phyloP scores from a whole-genome alignment of 1,139 yeast species.

The Geotrichum klebahnii region DNA sequence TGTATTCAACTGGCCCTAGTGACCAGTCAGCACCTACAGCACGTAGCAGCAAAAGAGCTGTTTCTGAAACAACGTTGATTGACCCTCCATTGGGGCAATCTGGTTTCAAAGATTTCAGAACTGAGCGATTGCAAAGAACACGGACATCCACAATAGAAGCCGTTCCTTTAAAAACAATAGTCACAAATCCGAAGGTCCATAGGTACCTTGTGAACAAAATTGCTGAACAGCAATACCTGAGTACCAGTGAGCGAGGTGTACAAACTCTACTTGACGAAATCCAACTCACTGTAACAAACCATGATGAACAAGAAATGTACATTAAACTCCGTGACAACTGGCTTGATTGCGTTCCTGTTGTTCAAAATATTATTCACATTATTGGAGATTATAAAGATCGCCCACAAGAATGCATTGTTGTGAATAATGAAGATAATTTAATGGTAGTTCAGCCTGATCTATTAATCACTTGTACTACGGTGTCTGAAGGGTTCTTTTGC shows the following conservation, averaged over 20 bases:
- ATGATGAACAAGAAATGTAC: neutral
- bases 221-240: neutral
- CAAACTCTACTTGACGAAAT: neutral
- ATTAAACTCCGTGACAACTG: conserved; percentile 27
- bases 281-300: neutral
- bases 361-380: conserved; percentile 40
- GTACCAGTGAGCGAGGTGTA: neutral
- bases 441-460: conserved; percentile 81
- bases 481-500: conserved; percentile 73
- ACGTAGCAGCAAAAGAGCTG: neutral
- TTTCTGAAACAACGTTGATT: conserved; percentile 6
- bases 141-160: conserved; percentile 10
- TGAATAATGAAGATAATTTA: conserved; percentile 48
- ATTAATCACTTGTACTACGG: conserved; percentile 75
- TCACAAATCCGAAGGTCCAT: conserved; percentile 15
- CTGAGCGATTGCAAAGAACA: conserved; percentile 7
- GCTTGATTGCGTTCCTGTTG: conserved; percentile 27
- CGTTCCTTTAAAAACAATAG: conserved; percentile 6
- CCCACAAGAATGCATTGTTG: conserved; percentile 41
- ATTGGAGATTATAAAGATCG: conserved; percentile 31
- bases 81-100: neutral
- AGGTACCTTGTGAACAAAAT: conserved; percentile 9
- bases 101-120: conserved; percentile 9
- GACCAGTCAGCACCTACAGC: conserved; percentile 1
- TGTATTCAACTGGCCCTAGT: neutral